Evolutionary conservation across 75 land plant genomes (phyloP).

Genomic region (Cupressus sempervirens): DNA sequence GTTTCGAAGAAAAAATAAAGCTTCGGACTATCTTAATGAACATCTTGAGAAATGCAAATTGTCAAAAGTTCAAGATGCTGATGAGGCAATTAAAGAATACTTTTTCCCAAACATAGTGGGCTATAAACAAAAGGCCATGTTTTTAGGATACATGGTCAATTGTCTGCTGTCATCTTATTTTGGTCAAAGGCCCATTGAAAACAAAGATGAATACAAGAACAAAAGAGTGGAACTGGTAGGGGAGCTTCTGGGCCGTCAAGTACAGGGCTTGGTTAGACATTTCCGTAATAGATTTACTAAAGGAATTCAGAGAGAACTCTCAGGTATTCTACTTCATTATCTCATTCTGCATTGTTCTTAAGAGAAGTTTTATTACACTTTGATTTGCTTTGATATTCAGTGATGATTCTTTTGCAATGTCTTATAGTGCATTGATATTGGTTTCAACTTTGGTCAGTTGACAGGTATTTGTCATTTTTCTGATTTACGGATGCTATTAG

Average conservation of each 20-base stretch:
- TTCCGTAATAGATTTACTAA: slow-evolving; percentile 52
- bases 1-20: slow-evolving; percentile 29
- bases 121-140: slow-evolving; percentile 46
- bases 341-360: slow-evolving; percentile 14
- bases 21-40: slow-evolving; percentile 20
- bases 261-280: slow-evolving; percentile 47
- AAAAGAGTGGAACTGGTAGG: slow-evolving; percentile 85
- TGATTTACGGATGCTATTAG: background rate
- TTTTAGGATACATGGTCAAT: slow-evolving; percentile 80
- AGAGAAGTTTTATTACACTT: background rate
- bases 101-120: slow-evolving; percentile 45
- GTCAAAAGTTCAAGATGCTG: slow-evolving; percentile 35
- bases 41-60: slow-evolving; percentile 16
- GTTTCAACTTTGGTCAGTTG: background rate
- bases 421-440: background rate
- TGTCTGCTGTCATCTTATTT: slow-evolving; percentile 45
- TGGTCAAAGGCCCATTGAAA: slow-evolving; percentile 57
- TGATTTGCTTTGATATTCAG: background rate
- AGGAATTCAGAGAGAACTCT: slow-evolving; percentile 54
- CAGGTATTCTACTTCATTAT: slow-evolving; percentile 10
- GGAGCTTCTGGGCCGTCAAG: slow-evolving; percentile 61
- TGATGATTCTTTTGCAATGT: background rate
- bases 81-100: slow-evolving; percentile 35
- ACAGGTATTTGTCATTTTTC: background rate
- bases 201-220: slow-evolving; percentile 66